Evolutionary conservation across 2,329 filamentous ascomycete species (phyloP).

Genomic region (Pleoardoris graminearum): DNA sequence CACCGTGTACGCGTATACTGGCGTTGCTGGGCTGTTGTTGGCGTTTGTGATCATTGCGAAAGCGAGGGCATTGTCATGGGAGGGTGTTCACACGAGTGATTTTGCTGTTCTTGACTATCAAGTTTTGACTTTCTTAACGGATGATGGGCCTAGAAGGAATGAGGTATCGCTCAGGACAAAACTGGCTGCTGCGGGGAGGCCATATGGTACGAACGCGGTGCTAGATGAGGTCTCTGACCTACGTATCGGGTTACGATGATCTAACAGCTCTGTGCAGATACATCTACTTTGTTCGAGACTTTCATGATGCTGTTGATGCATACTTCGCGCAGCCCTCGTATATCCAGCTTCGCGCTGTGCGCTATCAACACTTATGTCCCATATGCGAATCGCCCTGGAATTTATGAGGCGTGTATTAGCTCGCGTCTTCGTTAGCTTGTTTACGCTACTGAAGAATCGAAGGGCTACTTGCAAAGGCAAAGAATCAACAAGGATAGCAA

Average conservation of each 20-base stretch:
- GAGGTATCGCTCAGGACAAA: background rate
- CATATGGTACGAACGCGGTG: background rate
- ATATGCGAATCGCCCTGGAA: too few relatives aligned
- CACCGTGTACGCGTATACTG: slow-evolving; percentile 18
- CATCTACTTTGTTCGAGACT: too few relatives aligned
- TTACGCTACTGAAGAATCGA: too few relatives aligned
- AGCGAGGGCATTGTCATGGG: slow-evolving; percentile 6
- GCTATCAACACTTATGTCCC: too few relatives aligned
- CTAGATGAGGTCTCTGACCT: background rate
- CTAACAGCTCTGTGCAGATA: too few relatives aligned
- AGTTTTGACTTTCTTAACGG: slow-evolving; percentile 9
- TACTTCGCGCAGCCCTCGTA: too few relatives aligned
- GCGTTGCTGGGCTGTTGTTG: slow-evolving; percentile 14
- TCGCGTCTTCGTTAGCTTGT: too few relatives aligned
- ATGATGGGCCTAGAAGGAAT: background rate
- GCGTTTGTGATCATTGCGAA: slow-evolving; percentile 15
- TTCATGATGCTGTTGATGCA: too few relatives aligned
- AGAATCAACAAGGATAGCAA: too few relatives aligned
- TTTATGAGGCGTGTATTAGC: too few relatives aligned
- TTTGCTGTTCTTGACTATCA: slow-evolving; percentile 18
- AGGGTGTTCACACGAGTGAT: slow-evolving; percentile 12
- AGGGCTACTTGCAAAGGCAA: too few relatives aligned
- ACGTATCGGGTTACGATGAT: background rate
- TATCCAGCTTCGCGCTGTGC: too few relatives aligned
- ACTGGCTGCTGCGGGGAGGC: background rate